These are phyloP conservation scores for Elasticomyces elasticus DNA, from an alignment of 495 filamentous ascomycete genomes.

Conservation along the genomic window DNA sequence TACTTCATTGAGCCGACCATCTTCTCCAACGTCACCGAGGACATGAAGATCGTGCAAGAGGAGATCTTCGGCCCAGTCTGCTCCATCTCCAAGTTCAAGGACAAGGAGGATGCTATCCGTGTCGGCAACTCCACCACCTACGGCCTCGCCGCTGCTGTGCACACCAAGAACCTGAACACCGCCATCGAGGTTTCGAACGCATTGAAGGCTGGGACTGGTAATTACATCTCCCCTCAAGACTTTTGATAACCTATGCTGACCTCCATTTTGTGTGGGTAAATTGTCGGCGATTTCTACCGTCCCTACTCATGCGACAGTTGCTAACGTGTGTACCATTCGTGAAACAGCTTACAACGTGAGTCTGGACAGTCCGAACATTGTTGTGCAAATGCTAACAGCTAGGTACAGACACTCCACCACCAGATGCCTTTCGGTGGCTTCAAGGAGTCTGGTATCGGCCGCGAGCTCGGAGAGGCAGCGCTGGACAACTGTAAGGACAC, in stretches of 20 bases:
- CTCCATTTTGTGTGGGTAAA: no score
- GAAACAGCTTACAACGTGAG: constrained; percentile 73
- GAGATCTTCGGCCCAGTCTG: constrained; percentile 97
- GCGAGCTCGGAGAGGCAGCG: constrained; percentile 88
- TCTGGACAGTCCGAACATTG: background rate
- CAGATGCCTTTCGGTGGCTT: constrained; percentile 82
- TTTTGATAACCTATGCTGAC: no score
- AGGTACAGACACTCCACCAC: constrained; percentile 57
- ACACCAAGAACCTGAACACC: constrained; percentile 89
- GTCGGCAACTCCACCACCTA: constrained; percentile 76
- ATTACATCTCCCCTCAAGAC: no score
- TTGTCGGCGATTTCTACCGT: no score
- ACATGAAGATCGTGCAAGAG: constrained; percentile 99
- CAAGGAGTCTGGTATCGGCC: constrained; percentile 88
- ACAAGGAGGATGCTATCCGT: constrained; percentile 71
- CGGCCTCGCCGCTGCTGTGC: constrained; percentile 82
- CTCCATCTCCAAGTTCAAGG: constrained; percentile 88
- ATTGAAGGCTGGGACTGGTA: constrained; percentile 54
- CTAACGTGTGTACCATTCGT: constrained; percentile 65
- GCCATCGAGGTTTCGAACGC: constrained; percentile 78
- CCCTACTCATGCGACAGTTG: background rate
- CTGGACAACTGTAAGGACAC: constrained; percentile 62
- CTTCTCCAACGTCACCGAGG: constrained; percentile 74
- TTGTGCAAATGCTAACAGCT: background rate
- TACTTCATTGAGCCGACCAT: constrained; percentile 98